phyloP scores from a whole-genome alignment of 2,329 filamentous ascomycete genomes.

The Penicillium sp. region DNA sequence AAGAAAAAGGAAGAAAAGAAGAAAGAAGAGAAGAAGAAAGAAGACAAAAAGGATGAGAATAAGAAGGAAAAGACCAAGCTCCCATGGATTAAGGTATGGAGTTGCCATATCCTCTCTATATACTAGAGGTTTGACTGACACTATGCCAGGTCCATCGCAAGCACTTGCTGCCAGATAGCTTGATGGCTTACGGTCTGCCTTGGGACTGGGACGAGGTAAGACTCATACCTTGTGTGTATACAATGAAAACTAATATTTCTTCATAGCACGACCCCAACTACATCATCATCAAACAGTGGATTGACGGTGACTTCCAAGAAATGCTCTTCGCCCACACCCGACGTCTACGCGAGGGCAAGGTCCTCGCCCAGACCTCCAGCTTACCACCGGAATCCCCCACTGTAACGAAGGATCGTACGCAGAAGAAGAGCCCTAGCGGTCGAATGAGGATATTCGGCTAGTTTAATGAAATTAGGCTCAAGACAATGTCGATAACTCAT shows the following conservation, averaged over 20 bases:
- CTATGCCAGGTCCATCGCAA: constrained; percentile 44
- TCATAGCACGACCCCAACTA: constrained; percentile 65
- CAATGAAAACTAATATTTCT: no score
- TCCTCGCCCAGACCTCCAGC: constrained; percentile 30
- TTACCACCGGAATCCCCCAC: no score
- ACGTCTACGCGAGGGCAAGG: constrained; percentile 56
- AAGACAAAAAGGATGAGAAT: constrained; percentile 14
- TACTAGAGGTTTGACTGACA: no score
- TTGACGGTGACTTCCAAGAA: constrained; percentile 69
- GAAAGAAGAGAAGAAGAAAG: constrained; percentile 25
- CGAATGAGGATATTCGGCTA: no score
- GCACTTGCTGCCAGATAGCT: constrained; percentile 47
- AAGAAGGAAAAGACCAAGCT: no score
- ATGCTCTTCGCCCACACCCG: constrained; percentile 71
- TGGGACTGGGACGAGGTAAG: constrained; percentile 52
- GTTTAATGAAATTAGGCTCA: no score
- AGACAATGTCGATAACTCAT: no score
- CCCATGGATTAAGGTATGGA: no score
- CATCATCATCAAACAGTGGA: constrained; percentile 72
- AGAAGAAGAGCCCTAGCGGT: no score
- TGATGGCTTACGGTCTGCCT: constrained; percentile 47
- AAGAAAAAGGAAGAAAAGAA: constrained; percentile 41
- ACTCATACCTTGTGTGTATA: no score
- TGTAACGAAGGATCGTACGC: no score
- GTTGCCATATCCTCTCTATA: no score